A percentile compares a stretch with the other conserved stretches of the same genome.
Conservation (phyloP, 1,284 basidiomycete genomes). For the Pyrrhoderma lamaoense region DNA sequence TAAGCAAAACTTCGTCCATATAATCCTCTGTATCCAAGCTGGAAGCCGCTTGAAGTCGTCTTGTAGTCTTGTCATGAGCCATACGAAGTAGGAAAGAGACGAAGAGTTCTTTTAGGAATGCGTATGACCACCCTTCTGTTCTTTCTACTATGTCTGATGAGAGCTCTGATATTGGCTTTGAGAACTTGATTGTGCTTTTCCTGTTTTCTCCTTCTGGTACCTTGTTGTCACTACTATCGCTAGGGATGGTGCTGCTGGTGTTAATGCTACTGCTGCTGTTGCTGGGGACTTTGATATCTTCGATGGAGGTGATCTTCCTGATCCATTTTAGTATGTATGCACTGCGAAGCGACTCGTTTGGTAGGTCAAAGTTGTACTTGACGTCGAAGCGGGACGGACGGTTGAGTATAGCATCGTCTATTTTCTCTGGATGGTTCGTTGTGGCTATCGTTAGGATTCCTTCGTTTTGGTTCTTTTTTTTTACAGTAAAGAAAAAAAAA, state of each 20-base stretch:
- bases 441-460: constrained; percentile 39
- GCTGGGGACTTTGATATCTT: background rate
- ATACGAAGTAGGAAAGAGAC: constrained; percentile 26
- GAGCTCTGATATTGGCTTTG: constrained; percentile 12
- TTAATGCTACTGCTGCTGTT: too few species aligned
- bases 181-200: background rate
- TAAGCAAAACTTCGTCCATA: background rate
- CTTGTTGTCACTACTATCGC: background rate
- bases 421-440: constrained; percentile 41
- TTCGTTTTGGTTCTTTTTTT: constrained; percentile 30
- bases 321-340: constrained; percentile 25
- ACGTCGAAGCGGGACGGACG: constrained; percentile 42
- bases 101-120: constrained; percentile 28
- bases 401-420: constrained; percentile 39
- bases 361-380: constrained; percentile 35
- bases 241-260: background rate
- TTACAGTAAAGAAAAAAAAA: background rate
- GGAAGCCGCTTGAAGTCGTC: background rate
- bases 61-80: constrained; percentile 23
- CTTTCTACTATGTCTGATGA: constrained; percentile 23
- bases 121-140: constrained; percentile 27
- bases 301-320: constrained; percentile 18
- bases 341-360: constrained; percentile 21
- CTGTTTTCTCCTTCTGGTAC: background rate
- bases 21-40: too few species aligned